These are phyloP conservation scores for Candida pini DNA, from an alignment of 805 yeast genomes.

Conservation along the genomic window DNA sequence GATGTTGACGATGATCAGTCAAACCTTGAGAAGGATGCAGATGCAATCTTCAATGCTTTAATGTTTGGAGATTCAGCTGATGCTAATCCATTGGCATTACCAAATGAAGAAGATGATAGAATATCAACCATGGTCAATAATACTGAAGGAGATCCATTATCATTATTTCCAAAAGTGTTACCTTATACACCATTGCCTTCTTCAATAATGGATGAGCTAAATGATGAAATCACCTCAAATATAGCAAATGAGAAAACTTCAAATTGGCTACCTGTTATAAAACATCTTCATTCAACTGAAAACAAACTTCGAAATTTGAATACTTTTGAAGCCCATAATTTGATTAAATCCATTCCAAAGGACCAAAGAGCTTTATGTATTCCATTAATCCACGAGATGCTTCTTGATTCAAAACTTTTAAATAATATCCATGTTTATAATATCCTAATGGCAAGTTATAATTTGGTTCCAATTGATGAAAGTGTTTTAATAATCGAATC, in stretches of 20 bases:
- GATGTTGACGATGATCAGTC: conserved; percentile 15
- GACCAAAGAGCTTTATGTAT: conserved; percentile 30
- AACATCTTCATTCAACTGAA: conserved; percentile 26
- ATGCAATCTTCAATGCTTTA: conserved; percentile 23
- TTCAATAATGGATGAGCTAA: conserved; percentile 29
- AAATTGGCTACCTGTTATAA: conserved; percentile 44
- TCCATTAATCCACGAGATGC: conserved; percentile 32
- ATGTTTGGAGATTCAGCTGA: conserved; percentile 10
- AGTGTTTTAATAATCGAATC: conserved; percentile 28
- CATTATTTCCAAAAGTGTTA: conserved; percentile 22
- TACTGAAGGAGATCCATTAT: conserved; percentile 6
- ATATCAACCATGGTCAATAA: not conserved
- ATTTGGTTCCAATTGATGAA: conserved; percentile 10
- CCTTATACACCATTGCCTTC: conserved; percentile 31
- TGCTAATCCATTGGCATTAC: not conserved
- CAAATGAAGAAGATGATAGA: not conserved
- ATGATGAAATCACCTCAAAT: conserved; percentile 34
- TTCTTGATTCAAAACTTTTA: conserved; percentile 29
- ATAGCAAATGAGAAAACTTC: conserved; percentile 35
- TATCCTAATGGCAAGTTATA: conserved; percentile 31
- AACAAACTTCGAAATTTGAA: conserved; percentile 31
- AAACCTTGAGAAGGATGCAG: conserved; percentile 26
- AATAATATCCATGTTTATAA: conserved; percentile 31
- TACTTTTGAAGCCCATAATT: conserved; percentile 28
- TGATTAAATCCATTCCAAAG: conserved; percentile 39